These are phyloP conservation scores for Craterostigma plantagineum DNA, from an alignment of 257 asterid genomes.

Conservation along the genomic window DNA sequence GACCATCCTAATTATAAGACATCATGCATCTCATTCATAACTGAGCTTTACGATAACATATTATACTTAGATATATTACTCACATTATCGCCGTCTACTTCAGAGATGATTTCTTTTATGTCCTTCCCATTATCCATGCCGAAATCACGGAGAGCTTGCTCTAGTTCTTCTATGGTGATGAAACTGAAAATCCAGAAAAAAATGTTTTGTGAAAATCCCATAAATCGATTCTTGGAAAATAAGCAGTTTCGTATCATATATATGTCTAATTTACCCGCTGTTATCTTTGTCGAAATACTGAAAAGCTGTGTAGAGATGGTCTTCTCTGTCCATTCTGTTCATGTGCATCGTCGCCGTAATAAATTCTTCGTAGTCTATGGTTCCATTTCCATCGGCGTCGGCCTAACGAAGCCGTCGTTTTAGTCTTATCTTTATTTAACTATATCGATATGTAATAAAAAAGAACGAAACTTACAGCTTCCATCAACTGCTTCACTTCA, in stretches of 20 bases:
- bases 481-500: conserved; percentile 54
- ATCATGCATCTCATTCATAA: neutral
- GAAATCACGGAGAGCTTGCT: conserved; percentile 30
- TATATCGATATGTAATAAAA: too few species aligned
- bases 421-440: too few species aligned
- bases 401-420: conserved; percentile 22
- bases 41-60: neutral
- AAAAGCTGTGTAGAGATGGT: conserved; percentile 93
- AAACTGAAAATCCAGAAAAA: conserved; percentile 13
- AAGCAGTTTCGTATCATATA: too few species aligned
- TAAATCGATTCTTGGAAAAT: too few species aligned
- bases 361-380: conserved; percentile 90
- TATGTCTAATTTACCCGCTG: conserved; percentile 49
- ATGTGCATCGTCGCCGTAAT: conserved; percentile 94
- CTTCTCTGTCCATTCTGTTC: conserved; percentile 96
- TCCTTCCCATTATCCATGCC: conserved; percentile 25
- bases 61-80: conserved; percentile 5
- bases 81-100: conserved; percentile 25
- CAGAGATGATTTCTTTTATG: conserved; percentile 26
- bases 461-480: conserved; percentile 30
- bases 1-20: conserved; percentile 32
- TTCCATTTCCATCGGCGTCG: conserved; percentile 95
- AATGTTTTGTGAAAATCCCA: neutral
- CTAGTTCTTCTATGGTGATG: conserved; percentile 26
- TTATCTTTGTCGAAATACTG: conserved; percentile 91